Evolutionary conservation across 495 filamentous ascomycete species (phyloP), one percentile per base, ranked within the genome.

Genomic region (Patellaria atrata): DNA sequence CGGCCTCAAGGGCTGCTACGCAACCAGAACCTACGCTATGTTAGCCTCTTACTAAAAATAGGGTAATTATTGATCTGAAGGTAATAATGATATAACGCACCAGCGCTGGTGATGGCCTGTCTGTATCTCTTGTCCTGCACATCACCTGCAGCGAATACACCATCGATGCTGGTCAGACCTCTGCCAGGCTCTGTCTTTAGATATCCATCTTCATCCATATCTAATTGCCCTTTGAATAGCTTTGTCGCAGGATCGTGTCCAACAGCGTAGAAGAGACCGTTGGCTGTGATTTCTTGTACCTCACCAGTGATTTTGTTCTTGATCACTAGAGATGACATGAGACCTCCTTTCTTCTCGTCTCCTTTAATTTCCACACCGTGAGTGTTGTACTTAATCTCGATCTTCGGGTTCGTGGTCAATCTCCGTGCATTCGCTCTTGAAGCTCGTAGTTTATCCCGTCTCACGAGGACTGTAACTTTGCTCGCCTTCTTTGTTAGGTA

Each of bases 71-170:
- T 35, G 25, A 43, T 50, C 37, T 40, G 27, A 27, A 23, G 38
- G 14, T 24, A 26, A 1, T 16, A 18, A 22, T 26, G 22, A 15
- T 14, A 16, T 7, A 21, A 70, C 77, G 47, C 73, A 86, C 87
- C 87, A 50, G 89, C 89, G 65, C 83, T 93, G 33, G 89, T 97
- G 49, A 97, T 86, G 36, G 89, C 89, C 63, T 97, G 89, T 53
- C 91, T 71, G 59, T 99, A 99, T 49, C 79, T 75, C 73, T 94
- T 96, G 55, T 99, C 91, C 64, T 96, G 91, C 13, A 99, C 89
- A 53, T 99, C 89, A 32, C 89, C 89, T 27, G 86, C 87, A 33
- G 89, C 89, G 56, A 96, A 99, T 6, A 99, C 82, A 50, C 89
- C 89, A 54, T 84, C 73, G 4, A 93, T 56, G 55, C 73, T 93